Percentiles rank a stretch among this genome's conserved stretches.
phyloP scores from a whole-genome alignment of 257 asterid species.

The Solanum pinnatisectum region DNA sequence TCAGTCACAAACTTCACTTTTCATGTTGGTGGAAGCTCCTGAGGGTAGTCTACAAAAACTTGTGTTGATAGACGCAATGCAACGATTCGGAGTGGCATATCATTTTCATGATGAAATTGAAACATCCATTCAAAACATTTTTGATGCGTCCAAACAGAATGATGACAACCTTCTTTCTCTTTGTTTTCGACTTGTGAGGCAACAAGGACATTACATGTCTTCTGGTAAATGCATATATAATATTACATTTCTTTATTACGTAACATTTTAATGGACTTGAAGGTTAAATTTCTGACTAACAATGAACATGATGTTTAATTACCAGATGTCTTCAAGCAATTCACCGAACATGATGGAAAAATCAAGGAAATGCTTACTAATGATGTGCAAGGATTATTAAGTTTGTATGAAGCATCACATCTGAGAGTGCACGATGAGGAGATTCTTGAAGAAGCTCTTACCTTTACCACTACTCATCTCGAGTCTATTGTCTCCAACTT shows the following conservation, averaged over 20 bases:
- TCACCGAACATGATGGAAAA: background rate
- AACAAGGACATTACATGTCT: background rate
- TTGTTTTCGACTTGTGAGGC: background rate
- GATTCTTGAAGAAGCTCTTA: background rate
- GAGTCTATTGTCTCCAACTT: background rate
- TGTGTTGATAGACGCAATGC: conserved; percentile 4
- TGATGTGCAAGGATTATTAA: background rate
- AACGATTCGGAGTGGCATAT: conserved; percentile 7
- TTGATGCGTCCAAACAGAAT: no score
- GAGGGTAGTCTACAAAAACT: background rate
- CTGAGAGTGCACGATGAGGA: background rate
- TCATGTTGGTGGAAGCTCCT: background rate
- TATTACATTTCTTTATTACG: background rate
- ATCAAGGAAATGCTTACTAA: background rate
- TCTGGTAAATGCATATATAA: background rate
- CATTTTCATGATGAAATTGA: conserved; percentile 11
- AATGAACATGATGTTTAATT: background rate
- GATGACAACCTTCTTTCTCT: background rate
- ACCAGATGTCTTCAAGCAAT: background rate
- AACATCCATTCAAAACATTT: background rate
- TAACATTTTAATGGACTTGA: no score
- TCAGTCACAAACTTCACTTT: no score
- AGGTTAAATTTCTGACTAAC: no score
- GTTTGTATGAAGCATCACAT: background rate
- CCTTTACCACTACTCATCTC: background rate